These are phyloP conservation scores for Halophytophthora polymorphica DNA, from an alignment of 352 stramenopile genomes.

Conservation along the genomic window DNA sequence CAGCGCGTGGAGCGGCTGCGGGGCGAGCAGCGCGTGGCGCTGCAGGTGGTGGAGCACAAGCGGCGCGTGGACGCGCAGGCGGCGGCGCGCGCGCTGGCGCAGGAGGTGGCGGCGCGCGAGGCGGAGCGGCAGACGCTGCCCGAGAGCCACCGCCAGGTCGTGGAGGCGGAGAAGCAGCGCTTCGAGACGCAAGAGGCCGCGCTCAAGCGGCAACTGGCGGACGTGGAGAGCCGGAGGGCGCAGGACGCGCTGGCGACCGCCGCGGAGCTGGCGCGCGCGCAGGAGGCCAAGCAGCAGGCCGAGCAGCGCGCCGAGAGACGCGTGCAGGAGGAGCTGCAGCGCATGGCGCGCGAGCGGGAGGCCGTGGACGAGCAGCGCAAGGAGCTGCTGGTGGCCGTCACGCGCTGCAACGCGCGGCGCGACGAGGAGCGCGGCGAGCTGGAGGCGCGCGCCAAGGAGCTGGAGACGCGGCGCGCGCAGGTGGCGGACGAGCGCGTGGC, in stretches of 20 bases:
- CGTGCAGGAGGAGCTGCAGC: conserved; percentile 59
- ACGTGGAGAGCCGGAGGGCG: conserved; percentile 44
- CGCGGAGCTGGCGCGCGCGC: conserved; percentile 34
- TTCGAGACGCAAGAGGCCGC: conserved; percentile 60
- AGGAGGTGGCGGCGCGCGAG: conserved; percentile 38
- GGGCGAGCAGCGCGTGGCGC: conserved; percentile 42
- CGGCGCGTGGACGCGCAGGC: conserved; percentile 48
- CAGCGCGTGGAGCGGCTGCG: conserved; percentile 45
- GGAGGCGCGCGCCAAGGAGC: conserved; percentile 50
- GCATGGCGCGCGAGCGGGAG: conserved; percentile 63
- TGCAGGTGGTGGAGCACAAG: conserved; percentile 62
- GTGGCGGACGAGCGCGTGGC: conserved; percentile 60
- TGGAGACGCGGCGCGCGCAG: conserved; percentile 50
- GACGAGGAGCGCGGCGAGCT: conserved; percentile 75
- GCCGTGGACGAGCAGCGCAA: conserved; percentile 70
- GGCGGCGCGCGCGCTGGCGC: conserved; percentile 29
- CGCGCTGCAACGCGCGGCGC: conserved; percentile 40
- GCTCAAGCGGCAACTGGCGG: conserved; percentile 43
- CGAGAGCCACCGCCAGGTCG: conserved; percentile 46
- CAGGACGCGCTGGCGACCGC: conserved; percentile 41
- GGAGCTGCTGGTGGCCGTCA: conserved; percentile 57
- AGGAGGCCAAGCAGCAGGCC: conserved; percentile 28
- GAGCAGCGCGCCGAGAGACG: conserved; percentile 60
- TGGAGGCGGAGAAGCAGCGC: conserved; percentile 62
- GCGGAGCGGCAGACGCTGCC: conserved; percentile 56